phyloP scores from a whole-genome alignment of 108 stramenopile species.

The Stephanodiscus minutulus region DNA sequence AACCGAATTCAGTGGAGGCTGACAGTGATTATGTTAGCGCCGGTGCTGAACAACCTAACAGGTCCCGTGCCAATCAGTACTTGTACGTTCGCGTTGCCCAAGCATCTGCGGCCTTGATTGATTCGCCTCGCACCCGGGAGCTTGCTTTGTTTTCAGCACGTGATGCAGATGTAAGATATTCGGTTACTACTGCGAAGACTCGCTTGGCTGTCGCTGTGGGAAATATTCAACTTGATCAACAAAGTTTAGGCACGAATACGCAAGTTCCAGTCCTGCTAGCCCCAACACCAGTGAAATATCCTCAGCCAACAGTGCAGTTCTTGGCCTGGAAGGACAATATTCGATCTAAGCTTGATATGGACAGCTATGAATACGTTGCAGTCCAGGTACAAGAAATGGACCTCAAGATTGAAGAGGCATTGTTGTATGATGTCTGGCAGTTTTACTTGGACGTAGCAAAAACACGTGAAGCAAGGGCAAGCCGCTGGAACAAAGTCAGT shows the following conservation, averaged over 20 bases:
- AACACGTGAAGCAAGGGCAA: conserved; percentile 43
- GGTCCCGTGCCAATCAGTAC: conserved; percentile 54
- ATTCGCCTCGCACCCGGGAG: conserved; percentile 69
- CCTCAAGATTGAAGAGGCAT: conserved; percentile 76
- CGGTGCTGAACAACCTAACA: conserved; percentile 1
- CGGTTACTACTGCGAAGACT: conserved; percentile 72
- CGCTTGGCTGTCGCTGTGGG: conserved; percentile 67
- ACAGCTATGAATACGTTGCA: conserved; percentile 76
- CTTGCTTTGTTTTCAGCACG: conserved; percentile 60
- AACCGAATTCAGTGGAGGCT: conserved; percentile 18
- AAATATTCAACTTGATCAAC: conserved; percentile 81
- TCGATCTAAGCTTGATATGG: conserved; percentile 64
- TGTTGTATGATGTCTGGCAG: conserved; percentile 75
- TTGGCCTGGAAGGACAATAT: conserved; percentile 81
- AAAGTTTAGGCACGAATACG: conserved; percentile 46
- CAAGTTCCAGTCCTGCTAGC: conserved; percentile 78
- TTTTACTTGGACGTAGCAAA: conserved; percentile 61
- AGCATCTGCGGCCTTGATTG: conserved; percentile 72
- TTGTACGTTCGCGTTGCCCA: conserved; percentile 62
- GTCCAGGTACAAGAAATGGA: conserved; percentile 77
- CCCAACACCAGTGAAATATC: conserved; percentile 63
- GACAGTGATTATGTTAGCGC: conserved; percentile 14
- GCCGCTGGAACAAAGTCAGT: conserved; percentile 26
- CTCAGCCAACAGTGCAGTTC: conserved; percentile 77
- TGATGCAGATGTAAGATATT: conserved; percentile 72